phyloP scores from a whole-genome alignment of 2,329 filamentous ascomycete species.

The Beauveria pseudobassiana region DNA sequence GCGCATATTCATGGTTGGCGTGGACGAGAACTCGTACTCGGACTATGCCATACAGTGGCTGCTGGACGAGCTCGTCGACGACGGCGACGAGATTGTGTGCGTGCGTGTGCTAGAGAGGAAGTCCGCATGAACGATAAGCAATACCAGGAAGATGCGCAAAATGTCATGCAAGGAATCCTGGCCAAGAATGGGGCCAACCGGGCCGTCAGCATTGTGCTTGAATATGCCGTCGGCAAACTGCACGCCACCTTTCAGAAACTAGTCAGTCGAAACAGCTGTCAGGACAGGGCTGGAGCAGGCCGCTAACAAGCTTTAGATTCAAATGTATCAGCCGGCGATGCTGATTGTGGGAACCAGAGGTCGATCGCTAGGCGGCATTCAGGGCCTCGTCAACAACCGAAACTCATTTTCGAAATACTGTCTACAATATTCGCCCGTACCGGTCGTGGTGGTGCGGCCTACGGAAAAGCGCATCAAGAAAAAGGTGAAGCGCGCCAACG shows the following conservation, averaged over 20 bases:
- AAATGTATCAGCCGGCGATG: slow-evolving; percentile 85
- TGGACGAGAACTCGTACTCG: slow-evolving; percentile 86
- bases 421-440: slow-evolving; percentile 85
- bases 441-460: slow-evolving; percentile 85
- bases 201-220: slow-evolving; percentile 76
- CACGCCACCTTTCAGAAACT: slow-evolving; percentile 86
- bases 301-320: slow-evolving; percentile 52
- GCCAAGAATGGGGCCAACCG: slow-evolving; percentile 71
- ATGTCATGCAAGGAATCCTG: slow-evolving; percentile 68
- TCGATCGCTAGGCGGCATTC: slow-evolving; percentile 75
- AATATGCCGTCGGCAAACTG: slow-evolving; percentile 83
- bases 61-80: slow-evolving; percentile 83
- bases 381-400: slow-evolving; percentile 67
- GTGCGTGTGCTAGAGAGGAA: slow-evolving; percentile 82
- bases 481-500: slow-evolving; percentile 74
- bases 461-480: slow-evolving; percentile 84
- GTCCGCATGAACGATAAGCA: slow-evolving; percentile 60
- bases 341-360: slow-evolving; percentile 85
- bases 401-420: slow-evolving; percentile 94
- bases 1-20: slow-evolving; percentile 82
- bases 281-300: neutral
- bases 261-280: slow-evolving; percentile 42
- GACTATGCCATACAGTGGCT: slow-evolving; percentile 91
- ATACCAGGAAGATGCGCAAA: slow-evolving; percentile 69
- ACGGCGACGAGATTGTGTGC: slow-evolving; percentile 89